Conservation (phyloP, 2,329 filamentous ascomycete species). For the Chrysosporium queenslandicum region DNA sequence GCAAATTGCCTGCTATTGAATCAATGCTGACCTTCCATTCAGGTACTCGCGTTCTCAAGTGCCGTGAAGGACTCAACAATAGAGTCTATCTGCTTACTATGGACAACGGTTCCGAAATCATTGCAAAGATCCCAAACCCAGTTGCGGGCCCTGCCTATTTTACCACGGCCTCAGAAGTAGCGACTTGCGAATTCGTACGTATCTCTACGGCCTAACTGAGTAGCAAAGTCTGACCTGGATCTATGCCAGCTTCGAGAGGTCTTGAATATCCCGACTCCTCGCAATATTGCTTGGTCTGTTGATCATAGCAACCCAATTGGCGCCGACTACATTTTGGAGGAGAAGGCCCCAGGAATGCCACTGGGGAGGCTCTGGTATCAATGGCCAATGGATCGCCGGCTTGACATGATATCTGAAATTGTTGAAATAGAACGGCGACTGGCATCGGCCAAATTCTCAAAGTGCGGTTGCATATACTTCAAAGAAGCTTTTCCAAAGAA, state of each 20-base stretch:
- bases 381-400: constrained; percentile 16
- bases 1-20: too few relatives aligned
- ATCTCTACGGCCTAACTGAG: not conserved
- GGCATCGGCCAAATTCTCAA: not conserved
- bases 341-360: constrained; percentile 19
- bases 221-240: not conserved
- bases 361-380: constrained; percentile 8
- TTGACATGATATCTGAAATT: constrained; percentile 4
- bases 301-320: constrained; percentile 14
- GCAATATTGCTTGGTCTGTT: constrained; percentile 10
- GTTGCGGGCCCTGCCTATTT: constrained; percentile 21
- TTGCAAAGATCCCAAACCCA: constrained; percentile 24
- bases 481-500: not conserved
- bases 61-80: constrained; percentile 26
- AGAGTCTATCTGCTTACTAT: constrained; percentile 30
- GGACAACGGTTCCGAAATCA: constrained; percentile 23
- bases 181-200: constrained; percentile 21
- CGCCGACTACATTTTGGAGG: constrained; percentile 22
- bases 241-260: constrained; percentile 12
- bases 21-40: too few relatives aligned
- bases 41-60: constrained; percentile 25
- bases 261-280: constrained; percentile 16
- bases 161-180: constrained; percentile 22
- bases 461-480: constrained; percentile 10
- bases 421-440: constrained; percentile 3